Evolutionary conservation across 2,329 filamentous ascomycete species (phyloP), one percentile per base, ranked within the genome.

Genomic region (Piedraia hortae): DNA sequence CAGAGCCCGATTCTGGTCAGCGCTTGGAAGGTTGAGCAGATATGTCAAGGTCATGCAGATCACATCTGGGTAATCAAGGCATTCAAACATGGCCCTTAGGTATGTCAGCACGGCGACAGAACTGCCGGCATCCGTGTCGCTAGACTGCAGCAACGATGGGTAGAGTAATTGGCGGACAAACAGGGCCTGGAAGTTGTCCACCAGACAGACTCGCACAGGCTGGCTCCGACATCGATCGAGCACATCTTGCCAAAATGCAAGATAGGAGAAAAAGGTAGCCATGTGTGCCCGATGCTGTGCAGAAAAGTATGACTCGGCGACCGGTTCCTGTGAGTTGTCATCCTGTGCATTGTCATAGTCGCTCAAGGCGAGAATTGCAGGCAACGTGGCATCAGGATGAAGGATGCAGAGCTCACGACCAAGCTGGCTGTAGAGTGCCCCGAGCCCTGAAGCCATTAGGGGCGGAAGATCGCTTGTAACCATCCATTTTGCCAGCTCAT

Each of bases 201-300:
- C 56, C 22, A 97, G 53, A 1, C 80, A 91, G 32, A 75, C 75
- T 42, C 82, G 85, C 34, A 97, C 77, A 40, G 93, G 82, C 1
- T 67, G 56, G 3, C 82, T 93, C 36, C 68, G 66, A 49, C 85
- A 97, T 45, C 93, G 82, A 42, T 93, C 85, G 28, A 97, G 53
- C 15, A 91, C 80, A 43, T 97, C 85, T 47, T 97, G 85, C 85
- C 85, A 97, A 41, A 97, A 97, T 4, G 88, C 54, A 21, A 97
- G 57, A 40, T 93, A 88, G 1, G 85, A 90, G 18, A 97, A 56
- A 38, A 97, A 97, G 0, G 80, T 89, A 24, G 82, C 68, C 38
- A 93, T 62, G 35, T 91, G 75, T n/a, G 65, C 60, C 36, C 75
- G 71, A 30, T 88, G 78, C 27, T 77, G 64, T 1, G 59, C 52